These are phyloP conservation scores for Fraxinus albicans DNA, from an alignment of 305 asterid species.

Conservation along the genomic window DNA sequence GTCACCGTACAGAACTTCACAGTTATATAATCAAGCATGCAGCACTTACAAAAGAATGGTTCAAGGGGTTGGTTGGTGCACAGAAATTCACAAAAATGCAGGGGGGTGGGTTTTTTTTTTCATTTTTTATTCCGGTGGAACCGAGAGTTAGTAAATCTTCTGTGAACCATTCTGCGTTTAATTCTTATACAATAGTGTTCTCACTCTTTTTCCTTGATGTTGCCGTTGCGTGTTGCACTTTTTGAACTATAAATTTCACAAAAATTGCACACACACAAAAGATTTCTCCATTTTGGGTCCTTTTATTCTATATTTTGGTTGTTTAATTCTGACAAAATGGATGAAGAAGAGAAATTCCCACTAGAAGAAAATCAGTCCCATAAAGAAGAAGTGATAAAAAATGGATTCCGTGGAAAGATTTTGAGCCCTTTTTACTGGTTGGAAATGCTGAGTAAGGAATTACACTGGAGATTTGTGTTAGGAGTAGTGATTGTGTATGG, in stretches of 20 bases:
- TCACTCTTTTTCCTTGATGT: neutral
- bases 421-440: slow-evolving; percentile 46
- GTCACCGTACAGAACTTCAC: neutral
- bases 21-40: neutral
- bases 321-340: slow-evolving; percentile 21
- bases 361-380: slow-evolving; percentile 25
- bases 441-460: slow-evolving; percentile 41
- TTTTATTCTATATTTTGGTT: neutral
- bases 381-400: slow-evolving; percentile 20
- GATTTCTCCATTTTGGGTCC: neutral
- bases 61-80: too few relatives aligned
- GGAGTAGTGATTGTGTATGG: slow-evolving; percentile 61
- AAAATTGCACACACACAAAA: neutral
- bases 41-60: too few relatives aligned
- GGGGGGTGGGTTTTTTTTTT: too few relatives aligned
- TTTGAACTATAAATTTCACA: neutral
- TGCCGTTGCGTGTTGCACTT: neutral
- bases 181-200: neutral
- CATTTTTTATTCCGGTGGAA: too few relatives aligned
- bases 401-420: slow-evolving; percentile 30
- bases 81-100: too few relatives aligned
- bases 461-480: slow-evolving; percentile 67
- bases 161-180: too few relatives aligned
- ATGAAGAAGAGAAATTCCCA: slow-evolving; percentile 36
- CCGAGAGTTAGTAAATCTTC: too few relatives aligned